Conservation (phyloP, 768 basidiomycete species). For the Mycena floridula region DNA sequence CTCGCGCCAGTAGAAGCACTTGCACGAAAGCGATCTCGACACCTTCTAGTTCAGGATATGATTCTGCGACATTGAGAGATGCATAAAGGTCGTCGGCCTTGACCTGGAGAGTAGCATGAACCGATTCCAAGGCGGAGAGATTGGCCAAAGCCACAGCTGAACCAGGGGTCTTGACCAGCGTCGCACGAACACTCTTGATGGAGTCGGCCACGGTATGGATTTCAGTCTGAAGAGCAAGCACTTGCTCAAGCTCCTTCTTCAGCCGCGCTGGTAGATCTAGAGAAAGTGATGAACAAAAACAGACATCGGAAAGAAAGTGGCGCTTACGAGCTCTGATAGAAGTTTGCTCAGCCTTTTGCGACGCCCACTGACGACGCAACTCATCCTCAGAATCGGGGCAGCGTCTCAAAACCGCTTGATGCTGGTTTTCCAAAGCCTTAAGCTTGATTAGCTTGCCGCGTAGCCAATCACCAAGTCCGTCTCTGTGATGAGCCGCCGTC, state of each 20-base stretch:
- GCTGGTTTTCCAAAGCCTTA: background rate
- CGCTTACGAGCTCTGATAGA: background rate
- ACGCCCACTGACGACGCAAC: background rate
- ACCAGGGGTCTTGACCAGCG: background rate
- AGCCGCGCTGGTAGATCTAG: background rate
- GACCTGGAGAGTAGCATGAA: background rate
- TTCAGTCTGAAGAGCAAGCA: background rate
- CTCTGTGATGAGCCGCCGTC: background rate
- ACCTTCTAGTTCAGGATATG: background rate
- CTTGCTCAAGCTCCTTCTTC: background rate
- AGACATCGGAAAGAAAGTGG: background rate
- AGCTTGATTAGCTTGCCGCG: too few relatives aligned
- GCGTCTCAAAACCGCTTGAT: background rate
- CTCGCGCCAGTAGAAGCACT: constrained; percentile 1
- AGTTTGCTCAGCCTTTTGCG: background rate
- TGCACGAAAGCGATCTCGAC: background rate
- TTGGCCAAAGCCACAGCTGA: background rate
- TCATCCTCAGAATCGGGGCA: background rate
- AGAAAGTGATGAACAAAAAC: background rate
- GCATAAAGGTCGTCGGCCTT: background rate
- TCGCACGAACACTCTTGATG: background rate
- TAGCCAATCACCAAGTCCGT: background rate
- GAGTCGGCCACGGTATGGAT: background rate
- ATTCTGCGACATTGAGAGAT: background rate
- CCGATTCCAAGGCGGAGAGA: background rate